phyloP scores from a whole-genome alignment of 2,329 filamentous ascomycete genomes.

The Sclerotiophoma versabilis region DNA sequence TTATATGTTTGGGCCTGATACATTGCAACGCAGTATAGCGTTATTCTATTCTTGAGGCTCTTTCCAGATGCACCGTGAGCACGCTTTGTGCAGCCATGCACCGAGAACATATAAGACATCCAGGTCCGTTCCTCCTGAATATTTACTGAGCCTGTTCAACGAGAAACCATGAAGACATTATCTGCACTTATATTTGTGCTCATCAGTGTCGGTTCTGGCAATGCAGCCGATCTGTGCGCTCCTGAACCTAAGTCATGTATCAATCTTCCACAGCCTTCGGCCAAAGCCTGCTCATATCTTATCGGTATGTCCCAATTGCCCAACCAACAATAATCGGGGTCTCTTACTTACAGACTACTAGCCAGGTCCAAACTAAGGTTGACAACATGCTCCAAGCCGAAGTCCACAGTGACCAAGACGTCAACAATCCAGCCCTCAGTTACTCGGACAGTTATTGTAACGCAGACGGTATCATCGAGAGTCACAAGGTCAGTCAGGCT shows the following conservation, averaged over 20 bases:
- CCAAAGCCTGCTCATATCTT: neutral
- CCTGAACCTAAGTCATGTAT: neutral
- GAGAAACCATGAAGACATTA: neutral
- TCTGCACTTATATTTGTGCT: no score
- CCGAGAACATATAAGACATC: neutral
- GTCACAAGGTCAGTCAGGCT: neutral
- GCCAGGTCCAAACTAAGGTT: neutral
- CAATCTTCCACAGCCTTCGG: neutral
- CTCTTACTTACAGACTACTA: neutral
- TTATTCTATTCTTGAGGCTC: neutral
- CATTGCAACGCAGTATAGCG: neutral
- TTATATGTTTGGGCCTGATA: neutral
- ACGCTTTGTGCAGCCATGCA: neutral
- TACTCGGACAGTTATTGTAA: neutral
- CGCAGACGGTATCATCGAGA: neutral
- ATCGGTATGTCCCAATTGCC: neutral
- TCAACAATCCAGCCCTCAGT: neutral
- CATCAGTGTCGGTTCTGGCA: no score
- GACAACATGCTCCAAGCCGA: neutral
- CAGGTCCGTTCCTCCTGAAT: no score
- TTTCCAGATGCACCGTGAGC: neutral
- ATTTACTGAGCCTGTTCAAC: no score
- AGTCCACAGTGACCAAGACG: neutral
- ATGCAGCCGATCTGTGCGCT: neutral
- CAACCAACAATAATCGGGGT: neutral